Evolutionary conservation across 179 eudicot species (phyloP).

Genomic region (Silene vulgaris): DNA sequence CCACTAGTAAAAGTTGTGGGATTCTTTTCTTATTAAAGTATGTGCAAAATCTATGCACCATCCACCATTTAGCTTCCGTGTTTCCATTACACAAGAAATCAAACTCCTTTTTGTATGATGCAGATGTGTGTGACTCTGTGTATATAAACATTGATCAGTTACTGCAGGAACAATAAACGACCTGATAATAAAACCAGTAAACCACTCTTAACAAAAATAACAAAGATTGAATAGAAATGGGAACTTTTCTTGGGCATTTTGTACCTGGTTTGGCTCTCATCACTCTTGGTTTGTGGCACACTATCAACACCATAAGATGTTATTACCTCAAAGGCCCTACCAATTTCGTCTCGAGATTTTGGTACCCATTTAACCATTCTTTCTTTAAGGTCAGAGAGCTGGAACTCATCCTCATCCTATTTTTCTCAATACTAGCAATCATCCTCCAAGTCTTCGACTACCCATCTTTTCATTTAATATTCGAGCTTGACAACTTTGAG

Average conservation of each 20-base stretch:
- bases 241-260: conserved; percentile 67
- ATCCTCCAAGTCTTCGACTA: conserved; percentile 48
- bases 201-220: not conserved
- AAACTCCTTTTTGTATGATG: conserved; percentile 18
- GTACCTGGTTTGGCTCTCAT: conserved; percentile 69
- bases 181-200: not conserved
- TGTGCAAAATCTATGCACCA: conserved; percentile 58
- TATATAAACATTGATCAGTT: conserved; percentile 15
- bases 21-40: not conserved
- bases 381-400: conserved; percentile 38
- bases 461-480: conserved; percentile 39
- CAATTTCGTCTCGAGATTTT: conserved; percentile 47
- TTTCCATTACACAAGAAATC: conserved; percentile 14
- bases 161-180: conserved; percentile 1
- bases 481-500: conserved; percentile 64
- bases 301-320: conserved; percentile 42
- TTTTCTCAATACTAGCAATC: conserved; percentile 56
- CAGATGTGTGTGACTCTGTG: not conserved
- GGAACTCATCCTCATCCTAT: conserved; percentile 54
- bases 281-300: conserved; percentile 74
- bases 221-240: conserved; percentile 34
- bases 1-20: conserved; percentile 19
- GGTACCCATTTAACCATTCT: conserved; percentile 52
- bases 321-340: conserved; percentile 43
- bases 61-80: conserved; percentile 40